Percentiles rank a stretch among this genome's conserved stretches.
Conservation (phyloP, 805 yeast species). For the Wickerhamiella qilinensis region DNA sequence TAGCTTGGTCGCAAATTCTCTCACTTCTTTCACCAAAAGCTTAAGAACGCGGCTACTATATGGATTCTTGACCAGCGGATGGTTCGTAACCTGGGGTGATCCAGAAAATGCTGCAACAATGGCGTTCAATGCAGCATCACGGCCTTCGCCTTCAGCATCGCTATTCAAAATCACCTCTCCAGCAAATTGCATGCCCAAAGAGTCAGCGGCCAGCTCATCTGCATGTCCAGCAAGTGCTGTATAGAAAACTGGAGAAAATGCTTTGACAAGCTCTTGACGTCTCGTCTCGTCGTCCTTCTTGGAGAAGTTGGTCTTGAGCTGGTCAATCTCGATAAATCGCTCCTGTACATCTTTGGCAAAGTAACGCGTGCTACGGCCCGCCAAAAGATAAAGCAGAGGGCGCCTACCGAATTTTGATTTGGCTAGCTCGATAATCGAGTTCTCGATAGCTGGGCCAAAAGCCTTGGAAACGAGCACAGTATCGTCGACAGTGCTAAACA, state of each 20-base stretch:
- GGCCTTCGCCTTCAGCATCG: slow-evolving; percentile 27
- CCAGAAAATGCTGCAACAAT: slow-evolving; percentile 40
- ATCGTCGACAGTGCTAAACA: slow-evolving; percentile 83
- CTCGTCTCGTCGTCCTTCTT: slow-evolving; percentile 73
- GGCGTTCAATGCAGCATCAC: slow-evolving; percentile 31
- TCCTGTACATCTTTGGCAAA: slow-evolving; percentile 55
- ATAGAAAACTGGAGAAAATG: slow-evolving; percentile 51
- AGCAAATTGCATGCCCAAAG: slow-evolving; percentile 65
- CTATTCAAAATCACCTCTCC: slow-evolving; percentile 56
- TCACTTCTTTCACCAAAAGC: slow-evolving; percentile 8
- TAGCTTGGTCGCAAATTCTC: slow-evolving; percentile 34
- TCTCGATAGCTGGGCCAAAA: slow-evolving; percentile 40
- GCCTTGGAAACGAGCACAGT: slow-evolving; percentile 69
- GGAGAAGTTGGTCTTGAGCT: slow-evolving; percentile 49
- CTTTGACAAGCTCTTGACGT: slow-evolving; percentile 48
- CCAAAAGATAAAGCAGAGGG: slow-evolving; percentile 67
- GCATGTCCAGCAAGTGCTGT: slow-evolving; percentile 35
- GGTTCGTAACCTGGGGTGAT: slow-evolving; percentile 41
- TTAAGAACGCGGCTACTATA: slow-evolving; percentile 14
- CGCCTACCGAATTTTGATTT: slow-evolving; percentile 70
- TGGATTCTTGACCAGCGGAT: slow-evolving; percentile 30
- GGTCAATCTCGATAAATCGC: slow-evolving; percentile 44
- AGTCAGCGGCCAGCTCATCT: slow-evolving; percentile 31
- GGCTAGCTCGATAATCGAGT: slow-evolving; percentile 35
- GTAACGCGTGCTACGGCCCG: slow-evolving; percentile 66